Evolutionary conservation across 2,329 filamentous ascomycete species (phyloP).

Genomic region (Colletotrichum brevisporum): DNA sequence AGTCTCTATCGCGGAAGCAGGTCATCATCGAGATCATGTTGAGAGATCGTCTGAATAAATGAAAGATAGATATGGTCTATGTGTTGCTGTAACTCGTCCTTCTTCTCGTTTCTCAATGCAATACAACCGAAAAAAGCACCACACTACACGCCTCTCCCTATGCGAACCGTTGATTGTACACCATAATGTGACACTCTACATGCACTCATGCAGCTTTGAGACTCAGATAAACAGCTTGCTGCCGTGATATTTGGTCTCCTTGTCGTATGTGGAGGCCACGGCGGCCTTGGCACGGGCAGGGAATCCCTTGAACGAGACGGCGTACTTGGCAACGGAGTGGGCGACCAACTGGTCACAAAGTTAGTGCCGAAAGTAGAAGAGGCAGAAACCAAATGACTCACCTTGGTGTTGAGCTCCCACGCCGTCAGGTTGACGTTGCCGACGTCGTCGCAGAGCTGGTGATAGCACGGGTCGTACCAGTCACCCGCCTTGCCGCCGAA

Average conservation of each 20-base stretch:
- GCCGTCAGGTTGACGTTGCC: slow-evolving; percentile 71
- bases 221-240: slow-evolving; percentile 61
- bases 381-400: slow-evolving; percentile 46
- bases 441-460: slow-evolving; percentile 73
- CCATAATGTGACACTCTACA: not conserved
- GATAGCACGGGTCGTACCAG: slow-evolving; percentile 73
- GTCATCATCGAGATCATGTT: too few species aligned
- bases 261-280: slow-evolving; percentile 48
- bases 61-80: not conserved
- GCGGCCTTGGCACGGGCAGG: slow-evolving; percentile 63
- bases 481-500: slow-evolving; percentile 80
- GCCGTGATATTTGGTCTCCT: slow-evolving; percentile 64
- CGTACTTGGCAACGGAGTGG: slow-evolving; percentile 80
- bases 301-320: slow-evolving; percentile 75
- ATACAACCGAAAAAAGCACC: not conserved
- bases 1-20: slow-evolving; percentile 42
- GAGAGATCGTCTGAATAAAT: not conserved
- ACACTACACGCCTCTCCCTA: too few species aligned
- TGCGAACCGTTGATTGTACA: not conserved
- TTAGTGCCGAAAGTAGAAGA: slow-evolving; percentile 39
- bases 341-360: slow-evolving; percentile 69
- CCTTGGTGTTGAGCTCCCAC: slow-evolving; percentile 73
- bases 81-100: too few species aligned
- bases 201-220: not conserved
- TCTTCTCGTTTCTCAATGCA: too few species aligned